Base-by-base conservation (phyloP, 805 yeast genomes). In the Yarrowia sp. region DNA sequence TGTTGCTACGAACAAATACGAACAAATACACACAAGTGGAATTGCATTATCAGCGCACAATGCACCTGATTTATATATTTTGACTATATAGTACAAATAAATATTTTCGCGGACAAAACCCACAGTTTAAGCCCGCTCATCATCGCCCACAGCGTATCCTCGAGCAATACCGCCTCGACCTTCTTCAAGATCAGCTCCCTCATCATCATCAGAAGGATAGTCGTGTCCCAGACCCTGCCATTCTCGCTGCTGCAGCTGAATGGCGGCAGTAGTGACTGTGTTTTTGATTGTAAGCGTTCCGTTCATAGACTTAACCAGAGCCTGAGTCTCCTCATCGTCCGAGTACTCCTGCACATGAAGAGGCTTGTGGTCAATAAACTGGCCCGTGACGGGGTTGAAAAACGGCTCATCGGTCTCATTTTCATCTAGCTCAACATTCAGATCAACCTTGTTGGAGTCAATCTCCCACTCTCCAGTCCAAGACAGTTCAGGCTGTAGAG, bases 391-490 rank as follows among this genome's bases (percentile, higher is more conserved):
- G 0, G 93, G 89, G 73, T 91, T 89, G 73, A 93, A 93, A 63
- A 85, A 88, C 0, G 98, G 99, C 8, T 68, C 71, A 3, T 65
- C 69, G n/a, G 60, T n/a, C 18, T 51, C 58, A 14, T 51, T 22
- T 7, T 64, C 66, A 35, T 76, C 79, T 5, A 74, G 70, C 9
- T 72, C 74, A 68, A 86, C 72, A 17, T 41, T 47, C 36, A 61
- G 65, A 38, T 45, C 65, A 4, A 87, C 78, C 3, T 84, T 81
- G 43, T 83, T 83, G 75, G 92, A 92, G 69, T 89, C 95, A 0
- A 91, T 85, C 10, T 89, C 83, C 98, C 99, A 95, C 69, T 88
- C 83, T 1, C 98, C 98, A 0, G 96, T 87, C 99, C 99, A 95
- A 1, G 85, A 79, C 22, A 90, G 80, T 68, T 88, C 91, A 28